Base-by-base conservation (phyloP, 768 basidiomycete species). In the Ramaria sp. region DNA sequence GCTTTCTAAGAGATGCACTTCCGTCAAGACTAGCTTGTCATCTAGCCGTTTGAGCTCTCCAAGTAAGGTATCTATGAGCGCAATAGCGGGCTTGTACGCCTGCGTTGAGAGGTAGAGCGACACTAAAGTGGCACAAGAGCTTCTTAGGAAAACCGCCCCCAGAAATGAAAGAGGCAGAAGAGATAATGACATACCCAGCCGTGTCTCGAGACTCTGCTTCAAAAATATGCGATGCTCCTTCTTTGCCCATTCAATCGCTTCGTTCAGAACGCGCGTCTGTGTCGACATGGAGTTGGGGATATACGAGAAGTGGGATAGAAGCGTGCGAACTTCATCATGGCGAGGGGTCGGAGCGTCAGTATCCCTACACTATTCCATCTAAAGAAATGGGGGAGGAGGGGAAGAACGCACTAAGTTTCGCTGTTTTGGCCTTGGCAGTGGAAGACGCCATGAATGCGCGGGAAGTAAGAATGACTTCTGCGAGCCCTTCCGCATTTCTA, bases 21-120 rank as follows among this genome's bases (percentile, higher is more conserved):
- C 95, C 3, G 94, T 97, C 28, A 99, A 76, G 58, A 98, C 88
- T 79, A 95, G 86, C 74, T 98, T 98, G 71, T 98, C 96, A 66
- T 99, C 95, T 25, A 99, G 73, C 24, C 84, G 79, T 69, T 88
- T 92, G 18, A 99, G 78, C 67, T 98, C 96, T 1, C 84, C 84
- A 32, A 98, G 75, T n/a, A 99, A 78, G 0, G 75, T 73, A 57
- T 94, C 92, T 58, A 97, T 93, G 48, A 91, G 77, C 0, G 77
- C 62, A 13, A 97, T 75, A 0, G 95, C 92, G 0, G 81, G 76
- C 61, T 86, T 83, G 73, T 81, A 88, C 61, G 87, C 80, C 24
- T 77, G 72, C 0, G 81, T 74, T 56, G 58, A 61, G 41, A 57
- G 54, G 56, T 54, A 41, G 50, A 39, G 56, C 58, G 47, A 55